Base-by-base conservation (phyloP, 495 filamentous ascomycete genomes). In the Xylaria venustula region DNA sequence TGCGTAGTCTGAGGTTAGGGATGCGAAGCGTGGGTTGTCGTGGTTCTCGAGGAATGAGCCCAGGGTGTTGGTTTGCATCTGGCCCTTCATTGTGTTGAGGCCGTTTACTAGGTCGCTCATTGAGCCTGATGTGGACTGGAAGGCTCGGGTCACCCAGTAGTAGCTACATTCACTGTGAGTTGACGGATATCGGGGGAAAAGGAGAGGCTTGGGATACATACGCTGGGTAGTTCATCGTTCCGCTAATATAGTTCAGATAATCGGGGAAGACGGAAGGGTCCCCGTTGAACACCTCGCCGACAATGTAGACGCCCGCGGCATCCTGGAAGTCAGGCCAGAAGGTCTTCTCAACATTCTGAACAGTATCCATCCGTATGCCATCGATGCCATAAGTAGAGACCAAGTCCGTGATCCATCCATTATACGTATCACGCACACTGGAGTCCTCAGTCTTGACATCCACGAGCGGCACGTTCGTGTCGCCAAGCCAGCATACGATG, bases 21-120 rank as follows among this genome's bases (percentile, higher is more conserved):
- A 84, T 3, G 87, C 73, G 68, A 90, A 90, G 3, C 89, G 82
- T 4, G 81, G 76, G 17, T 84, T 78, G 69, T 93, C 90, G 64
- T 93, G 90, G 67, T 93, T 93, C 66, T 92, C 90, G 20, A 85
- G 62, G 73, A 94, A 94, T 3, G 77, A 85, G 22, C 89, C 88
- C 0, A 61, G 40, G 1, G 58, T 61, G 28, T 61, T 71, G 40
- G 66, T 66, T 32, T 69, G 67, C 56, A 63, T 57, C 20, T 52
- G 54, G 53, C 69, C 61, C 22, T 83, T 82, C 36, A 89, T 76
- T 0, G 73, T 75, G 63, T 80, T 79, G 61, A 88, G 78, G 65
- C 82, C 83, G 61, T 81, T 74, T 58, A 83, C 83, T 1, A 90
- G 82, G 22, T 74, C 76, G 55, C 71, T 74, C 42, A 88, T 85